Percentiles rank a stretch among this genome's conserved stretches.
phyloP scores from a whole-genome alignment of 352 stramenopile genomes.

The Phytophthora capsici region DNA sequence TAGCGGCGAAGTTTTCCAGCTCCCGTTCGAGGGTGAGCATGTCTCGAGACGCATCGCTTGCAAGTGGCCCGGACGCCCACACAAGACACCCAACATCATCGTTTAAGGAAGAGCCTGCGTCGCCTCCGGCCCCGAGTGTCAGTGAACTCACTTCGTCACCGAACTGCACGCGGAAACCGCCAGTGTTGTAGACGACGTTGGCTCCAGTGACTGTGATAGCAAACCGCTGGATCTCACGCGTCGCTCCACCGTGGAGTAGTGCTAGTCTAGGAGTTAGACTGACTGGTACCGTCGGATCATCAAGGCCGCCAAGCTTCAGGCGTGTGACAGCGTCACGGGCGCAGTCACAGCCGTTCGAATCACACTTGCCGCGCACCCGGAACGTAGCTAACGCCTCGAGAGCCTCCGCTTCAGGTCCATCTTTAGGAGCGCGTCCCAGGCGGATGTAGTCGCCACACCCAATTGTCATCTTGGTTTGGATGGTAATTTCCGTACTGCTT shows the following conservation, averaged over 20 bases:
- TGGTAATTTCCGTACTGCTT: slow-evolving; percentile 39
- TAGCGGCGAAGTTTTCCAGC: slow-evolving; percentile 62
- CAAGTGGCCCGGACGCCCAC: slow-evolving; percentile 67
- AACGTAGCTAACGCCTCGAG: slow-evolving; percentile 47
- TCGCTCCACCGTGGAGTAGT: slow-evolving; percentile 49
- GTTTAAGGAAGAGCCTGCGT: slow-evolving; percentile 72
- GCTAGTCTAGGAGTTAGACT: slow-evolving; percentile 49
- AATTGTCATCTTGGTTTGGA: slow-evolving; percentile 45
- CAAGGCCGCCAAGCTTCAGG: slow-evolving; percentile 55
- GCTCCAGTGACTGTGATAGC: slow-evolving; percentile 41
- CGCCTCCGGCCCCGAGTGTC: slow-evolving; percentile 71
- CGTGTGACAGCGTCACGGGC: slow-evolving; percentile 23
- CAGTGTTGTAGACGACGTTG: slow-evolving; percentile 49
- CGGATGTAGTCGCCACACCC: slow-evolving; percentile 75
- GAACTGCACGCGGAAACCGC: slow-evolving; percentile 93
- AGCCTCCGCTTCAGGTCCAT: slow-evolving; percentile 11
- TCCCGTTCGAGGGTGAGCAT: slow-evolving; percentile 66
- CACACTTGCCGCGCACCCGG: slow-evolving; percentile 71
- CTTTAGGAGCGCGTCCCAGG: slow-evolving; percentile 48
- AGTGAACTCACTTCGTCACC: slow-evolving; percentile 88
- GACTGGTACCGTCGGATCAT: slow-evolving; percentile 44
- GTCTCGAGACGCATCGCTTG: slow-evolving; percentile 48
- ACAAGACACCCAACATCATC: slow-evolving; percentile 80
- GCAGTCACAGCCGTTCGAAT: slow-evolving; percentile 53
- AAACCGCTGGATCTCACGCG: slow-evolving; percentile 77